Evolutionary conservation across 495 filamentous ascomycete species (phyloP).

Genomic region (Tetracladium setigerum): DNA sequence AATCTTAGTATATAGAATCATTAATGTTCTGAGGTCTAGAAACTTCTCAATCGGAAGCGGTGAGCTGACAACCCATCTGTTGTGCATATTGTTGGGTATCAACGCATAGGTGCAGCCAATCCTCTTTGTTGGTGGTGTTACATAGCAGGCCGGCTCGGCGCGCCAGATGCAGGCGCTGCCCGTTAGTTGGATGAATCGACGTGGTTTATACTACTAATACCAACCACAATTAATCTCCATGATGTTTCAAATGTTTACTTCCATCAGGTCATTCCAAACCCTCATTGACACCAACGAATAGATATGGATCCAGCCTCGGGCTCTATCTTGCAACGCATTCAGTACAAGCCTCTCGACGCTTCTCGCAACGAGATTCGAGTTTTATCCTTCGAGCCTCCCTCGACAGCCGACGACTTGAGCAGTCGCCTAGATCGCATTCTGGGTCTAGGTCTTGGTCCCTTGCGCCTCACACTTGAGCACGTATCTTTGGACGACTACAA

Average conservation of each 20-base stretch:
- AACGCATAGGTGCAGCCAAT: slow-evolving; percentile 9
- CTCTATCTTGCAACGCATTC: slow-evolving; percentile 11
- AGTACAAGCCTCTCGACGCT: slow-evolving; percentile 15
- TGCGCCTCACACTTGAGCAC: slow-evolving; percentile 11
- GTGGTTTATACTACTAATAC: slow-evolving; percentile 5
- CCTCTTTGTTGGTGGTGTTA: slow-evolving; percentile 1
- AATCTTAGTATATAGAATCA: not conserved
- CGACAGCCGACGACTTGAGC: slow-evolving; percentile 13
- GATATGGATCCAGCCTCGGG: slow-evolving; percentile 11
- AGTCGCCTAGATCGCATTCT: slow-evolving; percentile 10
- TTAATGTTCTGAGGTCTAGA: not conserved
- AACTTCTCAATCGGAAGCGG: not conserved
- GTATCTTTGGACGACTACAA: slow-evolving; percentile 14
- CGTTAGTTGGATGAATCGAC: slow-evolving; percentile 8
- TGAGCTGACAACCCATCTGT: not conserved
- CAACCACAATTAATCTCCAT: slow-evolving; percentile 6
- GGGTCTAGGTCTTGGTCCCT: slow-evolving; percentile 8
- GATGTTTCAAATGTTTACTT: slow-evolving; percentile 7
- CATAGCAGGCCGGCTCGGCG: slow-evolving; percentile 1
- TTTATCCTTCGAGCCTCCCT: slow-evolving; percentile 15
- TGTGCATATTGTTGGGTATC: slow-evolving; percentile 3
- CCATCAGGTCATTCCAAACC: slow-evolving; percentile 7
- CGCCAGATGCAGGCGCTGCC: not conserved
- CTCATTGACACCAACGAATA: not conserved
- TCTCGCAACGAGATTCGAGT: slow-evolving; percentile 16